Base-by-base conservation (phyloP, 805 yeast genomes). In the Wickerhamomyces chambardii region DNA sequence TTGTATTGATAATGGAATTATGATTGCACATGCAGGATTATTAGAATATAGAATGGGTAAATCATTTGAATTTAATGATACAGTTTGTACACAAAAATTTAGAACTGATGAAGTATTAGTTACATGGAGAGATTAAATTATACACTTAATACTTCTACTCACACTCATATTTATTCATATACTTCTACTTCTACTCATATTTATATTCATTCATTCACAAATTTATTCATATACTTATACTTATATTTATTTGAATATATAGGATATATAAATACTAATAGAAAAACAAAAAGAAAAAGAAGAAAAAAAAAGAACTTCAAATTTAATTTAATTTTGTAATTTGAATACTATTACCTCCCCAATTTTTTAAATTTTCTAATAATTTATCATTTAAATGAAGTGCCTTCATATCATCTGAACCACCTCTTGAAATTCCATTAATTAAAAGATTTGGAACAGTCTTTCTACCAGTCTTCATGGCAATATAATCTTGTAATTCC, bases 21-120 rank as follows among this genome's bases (percentile, higher is more conserved):
- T 92, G 98, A 92, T 92, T 49, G 98, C 98, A 1, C 98, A 92
- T 51, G 97, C 98, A 0, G 98, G 98, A 0, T 62, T 92, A 32
- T 56, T 92, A 39, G 84, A 83, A 35, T 87, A 76, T 51, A 67
- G 97, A 46, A 82, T 79, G 69, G 96, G 97, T 1, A 76, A 74
- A 37, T 49, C 52, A 12, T 73, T 74, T 3, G 68, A 64, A 6
- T 47, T 90, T 33, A 54, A 63, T 19, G 75, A 84, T 37, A 82
- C 95, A 1, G 89, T 84, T 3, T 92, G 96, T 46, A 83, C 95
- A 0, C 98, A 92, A 57, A 70, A 92, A 52, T 92, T 86, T 59
- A 67, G 98, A 52, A 90, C 98, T 0, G 97, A 90, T 50, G 96
- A 89, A 52, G 98, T 90, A 3, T 73, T 70, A 47, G 87, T 89